Percentiles rank a stretch among this genome's conserved stretches.
These are phyloP conservation scores for Takashimella tepidaria DNA, from an alignment of 1,284 basidiomycete species.

Conservation along the genomic window DNA sequence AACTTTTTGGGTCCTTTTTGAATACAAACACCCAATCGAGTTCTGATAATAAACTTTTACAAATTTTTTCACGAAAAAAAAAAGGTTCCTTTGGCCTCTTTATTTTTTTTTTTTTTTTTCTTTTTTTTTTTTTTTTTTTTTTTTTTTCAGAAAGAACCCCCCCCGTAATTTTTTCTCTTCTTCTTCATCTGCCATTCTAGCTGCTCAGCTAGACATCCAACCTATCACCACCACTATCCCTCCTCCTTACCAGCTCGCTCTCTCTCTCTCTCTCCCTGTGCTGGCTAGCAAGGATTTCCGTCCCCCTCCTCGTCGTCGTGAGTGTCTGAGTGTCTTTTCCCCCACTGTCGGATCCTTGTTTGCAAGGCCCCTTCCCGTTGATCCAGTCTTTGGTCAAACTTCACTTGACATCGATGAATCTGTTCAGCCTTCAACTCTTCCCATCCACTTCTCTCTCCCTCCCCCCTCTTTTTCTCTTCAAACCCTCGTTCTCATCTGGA, in stretches of 20 bases:
- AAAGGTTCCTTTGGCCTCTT: too few relatives aligned
- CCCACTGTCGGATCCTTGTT: background rate
- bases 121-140: too few relatives aligned
- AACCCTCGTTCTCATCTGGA: conserved; percentile 20
- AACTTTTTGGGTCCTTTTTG: too few relatives aligned
- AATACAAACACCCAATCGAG: too few relatives aligned
- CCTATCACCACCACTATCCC: background rate
- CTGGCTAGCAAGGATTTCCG: background rate
- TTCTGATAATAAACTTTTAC: too few relatives aligned
- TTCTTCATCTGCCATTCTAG: background rate
- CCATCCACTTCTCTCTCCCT: conserved; percentile 4
- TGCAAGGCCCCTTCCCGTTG: too few relatives aligned
- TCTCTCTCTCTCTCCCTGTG: conserved; percentile 1
- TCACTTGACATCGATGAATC: background rate
- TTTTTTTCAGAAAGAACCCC: too few relatives aligned
- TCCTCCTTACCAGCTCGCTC: background rate
- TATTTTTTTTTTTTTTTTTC: too few relatives aligned
- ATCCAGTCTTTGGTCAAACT: too few relatives aligned
- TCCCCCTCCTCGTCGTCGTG: too few relatives aligned
- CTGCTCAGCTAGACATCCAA: background rate
- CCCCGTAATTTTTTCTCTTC: background rate
- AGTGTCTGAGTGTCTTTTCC: too few relatives aligned
- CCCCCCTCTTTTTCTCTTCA: conserved; percentile 2
- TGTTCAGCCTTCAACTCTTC: background rate
- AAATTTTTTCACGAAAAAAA: too few relatives aligned